phyloP scores from a whole-genome alignment of 495 filamentous ascomycete genomes.

The Articulospora tetracladia region DNA sequence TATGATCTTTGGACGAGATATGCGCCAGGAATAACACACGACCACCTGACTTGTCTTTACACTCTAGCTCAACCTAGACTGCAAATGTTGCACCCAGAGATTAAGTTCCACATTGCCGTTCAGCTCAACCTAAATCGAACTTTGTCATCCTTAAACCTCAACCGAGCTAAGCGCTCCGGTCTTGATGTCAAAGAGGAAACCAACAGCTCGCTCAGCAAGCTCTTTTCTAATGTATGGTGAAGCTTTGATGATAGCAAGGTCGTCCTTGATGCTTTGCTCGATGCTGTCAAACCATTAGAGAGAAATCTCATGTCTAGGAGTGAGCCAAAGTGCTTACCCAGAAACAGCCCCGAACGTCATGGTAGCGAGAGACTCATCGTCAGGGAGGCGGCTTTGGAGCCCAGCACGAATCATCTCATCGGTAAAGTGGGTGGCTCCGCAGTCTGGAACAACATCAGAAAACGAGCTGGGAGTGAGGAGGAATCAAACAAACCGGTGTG shows the following conservation, averaged over 20 bases:
- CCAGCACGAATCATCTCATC: conserved; percentile 1
- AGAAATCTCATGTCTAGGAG: not conserved
- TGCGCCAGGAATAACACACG: too few species aligned
- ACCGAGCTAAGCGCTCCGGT: conserved; percentile 21
- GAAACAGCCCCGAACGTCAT: conserved; percentile 6
- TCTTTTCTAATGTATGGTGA: conserved; percentile 18
- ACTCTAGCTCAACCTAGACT: too few species aligned
- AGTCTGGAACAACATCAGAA: not conserved
- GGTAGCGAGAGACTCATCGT: conserved; percentile 2
- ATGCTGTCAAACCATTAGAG: conserved; percentile 5
- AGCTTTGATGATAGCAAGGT: conserved; percentile 14
- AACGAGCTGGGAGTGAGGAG: not conserved
- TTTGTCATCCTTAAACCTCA: not conserved
- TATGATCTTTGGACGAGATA: too few species aligned
- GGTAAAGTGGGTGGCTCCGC: conserved; percentile 8
- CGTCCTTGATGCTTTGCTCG: conserved; percentile 19
- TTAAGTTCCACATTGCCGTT: too few species aligned
- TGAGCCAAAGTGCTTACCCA: not conserved
- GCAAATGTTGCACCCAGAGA: too few species aligned
- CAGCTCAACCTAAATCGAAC: too few species aligned
- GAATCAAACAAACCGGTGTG: conserved; percentile 15
- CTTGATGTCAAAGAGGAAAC: conserved; percentile 21
- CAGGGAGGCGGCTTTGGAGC: conserved; percentile 7
- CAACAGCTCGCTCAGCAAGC: conserved; percentile 13
- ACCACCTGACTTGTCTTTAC: too few species aligned